Conservation (phyloP, 1,139 yeast genomes). For the Scheffersomyces quercinus region DNA sequence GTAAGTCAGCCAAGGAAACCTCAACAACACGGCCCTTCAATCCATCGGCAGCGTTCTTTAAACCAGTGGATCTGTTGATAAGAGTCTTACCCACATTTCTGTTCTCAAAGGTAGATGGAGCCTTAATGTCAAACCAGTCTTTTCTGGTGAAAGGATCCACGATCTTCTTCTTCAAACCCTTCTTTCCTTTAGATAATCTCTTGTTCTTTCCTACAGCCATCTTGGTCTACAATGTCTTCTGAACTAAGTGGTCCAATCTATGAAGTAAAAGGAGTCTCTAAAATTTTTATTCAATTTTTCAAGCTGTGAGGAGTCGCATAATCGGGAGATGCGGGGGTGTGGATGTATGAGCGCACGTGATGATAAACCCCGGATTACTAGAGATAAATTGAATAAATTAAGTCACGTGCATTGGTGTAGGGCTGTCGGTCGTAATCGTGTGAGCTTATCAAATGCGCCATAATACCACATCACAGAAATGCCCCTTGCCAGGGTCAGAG, state of each 20-base stretch:
- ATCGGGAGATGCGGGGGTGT: too few relatives aligned
- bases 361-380: too few relatives aligned
- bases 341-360: too few relatives aligned
- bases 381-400: too few relatives aligned
- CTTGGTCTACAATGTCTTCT: conserved; percentile 8
- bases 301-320: too few relatives aligned
- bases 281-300: too few relatives aligned
- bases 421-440: too few relatives aligned
- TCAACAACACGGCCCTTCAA: conserved; percentile 55
- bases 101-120: conserved; percentile 53
- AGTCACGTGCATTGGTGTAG: too few relatives aligned
- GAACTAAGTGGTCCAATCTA: neutral
- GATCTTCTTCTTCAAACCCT: conserved; percentile 54
- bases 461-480: too few relatives aligned
- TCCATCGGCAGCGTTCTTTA: conserved; percentile 54
- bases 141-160: conserved; percentile 55
- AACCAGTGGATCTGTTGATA: conserved; percentile 54
- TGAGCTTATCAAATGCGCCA: too few relatives aligned
- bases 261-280: too few relatives aligned
- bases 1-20: conserved; percentile 51
- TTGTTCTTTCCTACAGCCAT: conserved; percentile 58
- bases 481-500: too few relatives aligned
- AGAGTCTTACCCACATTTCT: conserved; percentile 54
- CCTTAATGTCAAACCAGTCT: conserved; percentile 55
- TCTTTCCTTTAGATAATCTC: conserved; percentile 56